Evolutionary conservation across 2,329 filamentous ascomycete species (phyloP).

Genomic region (Cladophialophora carrionii): DNA sequence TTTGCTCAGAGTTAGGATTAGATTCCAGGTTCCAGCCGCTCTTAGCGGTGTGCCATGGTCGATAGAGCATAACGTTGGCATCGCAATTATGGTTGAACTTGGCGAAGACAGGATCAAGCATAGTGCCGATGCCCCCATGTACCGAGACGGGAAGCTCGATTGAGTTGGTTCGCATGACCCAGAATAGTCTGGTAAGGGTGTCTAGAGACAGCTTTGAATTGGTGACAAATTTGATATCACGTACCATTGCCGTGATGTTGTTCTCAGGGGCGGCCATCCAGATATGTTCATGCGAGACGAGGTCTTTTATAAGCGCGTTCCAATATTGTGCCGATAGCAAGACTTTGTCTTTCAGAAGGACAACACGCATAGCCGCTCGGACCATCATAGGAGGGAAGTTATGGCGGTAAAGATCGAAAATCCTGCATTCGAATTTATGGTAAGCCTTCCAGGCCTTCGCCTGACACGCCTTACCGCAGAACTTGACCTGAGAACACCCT

Average conservation of each 20-base stretch:
- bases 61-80: conserved; percentile 58
- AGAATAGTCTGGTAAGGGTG: conserved; percentile 49
- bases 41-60: conserved; percentile 30
- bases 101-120: conserved; percentile 58
- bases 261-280: conserved; percentile 51
- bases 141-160: conserved; percentile 60
- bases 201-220: conserved; percentile 50
- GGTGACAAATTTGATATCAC: conserved; percentile 59
- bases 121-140: conserved; percentile 63
- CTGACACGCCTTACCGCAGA: conserved; percentile 66
- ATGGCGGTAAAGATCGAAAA: conserved; percentile 52
- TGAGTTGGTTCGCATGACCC: conserved; percentile 54
- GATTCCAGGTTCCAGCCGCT: conserved; percentile 21
- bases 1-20: conserved; percentile 38
- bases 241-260: conserved; percentile 57
- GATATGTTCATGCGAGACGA: conserved; percentile 52
- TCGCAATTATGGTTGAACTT: conserved; percentile 66
- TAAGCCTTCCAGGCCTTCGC: conserved; percentile 60
- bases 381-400: conserved; percentile 58
- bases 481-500: conserved; percentile 61
- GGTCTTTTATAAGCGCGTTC: conserved; percentile 22
- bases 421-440: conserved; percentile 64
- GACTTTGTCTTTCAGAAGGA: conserved; percentile 48
- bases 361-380: conserved; percentile 58
- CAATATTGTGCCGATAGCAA: conserved; percentile 48